A percentile compares a stretch with the other conserved stretches of the same genome.
Conservation (phyloP, 2,329 filamentous ascomycete genomes). For the Cercospora sesami region DNA sequence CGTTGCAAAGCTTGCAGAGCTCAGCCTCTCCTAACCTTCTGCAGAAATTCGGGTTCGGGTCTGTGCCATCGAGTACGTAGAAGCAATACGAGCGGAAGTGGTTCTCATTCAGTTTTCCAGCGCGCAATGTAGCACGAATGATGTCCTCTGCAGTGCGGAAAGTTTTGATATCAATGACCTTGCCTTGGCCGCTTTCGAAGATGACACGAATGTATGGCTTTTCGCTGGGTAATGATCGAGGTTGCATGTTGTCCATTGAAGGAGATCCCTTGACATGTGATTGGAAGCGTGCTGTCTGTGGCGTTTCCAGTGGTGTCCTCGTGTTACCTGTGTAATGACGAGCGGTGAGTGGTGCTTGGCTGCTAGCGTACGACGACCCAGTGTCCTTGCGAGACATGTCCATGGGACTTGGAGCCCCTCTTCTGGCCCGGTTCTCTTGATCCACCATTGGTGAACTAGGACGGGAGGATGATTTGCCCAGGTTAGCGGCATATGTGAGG, state of each 20-base stretch:
- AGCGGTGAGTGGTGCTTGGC: constrained; percentile 43
- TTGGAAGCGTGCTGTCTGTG: constrained; percentile 62
- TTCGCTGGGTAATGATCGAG: constrained; percentile 66
- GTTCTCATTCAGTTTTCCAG: constrained; percentile 83
- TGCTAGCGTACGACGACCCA: constrained; percentile 50
- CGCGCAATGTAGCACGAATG: constrained; percentile 82
- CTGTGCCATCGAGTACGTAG: constrained; percentile 83
- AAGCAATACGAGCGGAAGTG: constrained; percentile 97
- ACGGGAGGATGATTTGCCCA: constrained; percentile 60
- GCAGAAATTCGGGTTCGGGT: constrained; percentile 78
- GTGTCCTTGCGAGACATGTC: constrained; percentile 55
- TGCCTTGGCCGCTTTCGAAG: constrained; percentile 85
- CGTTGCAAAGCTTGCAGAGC: constrained; percentile 86
- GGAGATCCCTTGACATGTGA: constrained; percentile 76
- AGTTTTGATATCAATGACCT: constrained; percentile 88
- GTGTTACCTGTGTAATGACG: constrained; percentile 37
- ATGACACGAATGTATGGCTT: constrained; percentile 92
- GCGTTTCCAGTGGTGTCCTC: constrained; percentile 61
- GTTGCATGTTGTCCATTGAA: constrained; percentile 78
- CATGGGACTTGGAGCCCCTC: constrained; percentile 59
- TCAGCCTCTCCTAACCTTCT: constrained; percentile 83
- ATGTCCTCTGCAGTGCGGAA: constrained; percentile 92
- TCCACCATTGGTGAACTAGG: constrained; percentile 71
- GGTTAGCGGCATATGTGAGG: constrained; percentile 43
- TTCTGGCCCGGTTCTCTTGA: constrained; percentile 54